Evolutionary conservation across 1,284 basidiomycete genomes (phyloP), one percentile per base, ranked within the genome.

Genomic region (Cryptococcus sp.): DNA sequence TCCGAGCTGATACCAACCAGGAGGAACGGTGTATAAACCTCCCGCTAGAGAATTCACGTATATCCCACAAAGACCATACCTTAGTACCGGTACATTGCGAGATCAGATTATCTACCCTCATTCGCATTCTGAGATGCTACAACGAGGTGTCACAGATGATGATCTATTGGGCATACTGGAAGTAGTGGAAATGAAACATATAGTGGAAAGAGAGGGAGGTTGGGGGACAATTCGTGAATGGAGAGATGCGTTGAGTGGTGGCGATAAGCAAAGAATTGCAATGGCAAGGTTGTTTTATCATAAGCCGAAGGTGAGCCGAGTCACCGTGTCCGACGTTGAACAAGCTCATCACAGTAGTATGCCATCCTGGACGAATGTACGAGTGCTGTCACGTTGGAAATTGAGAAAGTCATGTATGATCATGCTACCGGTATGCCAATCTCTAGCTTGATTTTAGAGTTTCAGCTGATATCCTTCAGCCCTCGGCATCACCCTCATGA

Each of bases 261-360:
- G 80, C 5, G 82, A 83, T 67, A 82, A 83, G 70, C 81, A 83
- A 71, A 67, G 95, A 74, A 89, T 98, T 59, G 95, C 95, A 0
- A 98, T 96, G 92, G 94, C 93, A 5, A 81, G 95, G 59, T 76
- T 98, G 62, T 98, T 97, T 77, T 98, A 98, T 77, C 95, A 98
- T 74, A 82, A 83, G 61, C 95, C 95, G 15, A 93, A 92, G 81
- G 90, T 86, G 51, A 58, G 70, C 52, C 10, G 48, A 23, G 45
- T 15, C 11, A 23, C 11, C 31, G 23, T 34, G 31, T 6, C 31
- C 5, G 13, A 10, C n/a, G 4, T n/a, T 32, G 15, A 50, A 6
- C 5, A 23, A 23, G 23, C 23, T 23, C 23, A 23, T 23, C 23
- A 23, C 49, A 15, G 48, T 56, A 93, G 89, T 98, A 95, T 66